phyloP scores from a whole-genome alignment of 371 early-diverging fungal genomes.

The Rhizopus arrhizus region DNA sequence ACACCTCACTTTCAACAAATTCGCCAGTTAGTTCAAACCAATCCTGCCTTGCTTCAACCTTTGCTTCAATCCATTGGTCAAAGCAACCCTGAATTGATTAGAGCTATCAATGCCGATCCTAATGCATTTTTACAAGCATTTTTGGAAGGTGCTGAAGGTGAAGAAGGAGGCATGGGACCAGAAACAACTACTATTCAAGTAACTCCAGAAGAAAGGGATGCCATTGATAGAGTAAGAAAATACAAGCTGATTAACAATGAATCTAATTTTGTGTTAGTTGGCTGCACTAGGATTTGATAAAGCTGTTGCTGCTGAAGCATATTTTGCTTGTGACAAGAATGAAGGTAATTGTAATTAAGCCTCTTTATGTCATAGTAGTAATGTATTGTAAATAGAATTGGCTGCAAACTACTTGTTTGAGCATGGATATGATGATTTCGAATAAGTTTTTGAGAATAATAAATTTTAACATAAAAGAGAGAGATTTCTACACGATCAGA shows the following conservation, averaged over 20 bases:
- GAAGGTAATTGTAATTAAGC: slow-evolving; percentile 57
- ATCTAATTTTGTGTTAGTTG: slow-evolving; percentile 50
- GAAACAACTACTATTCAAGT: slow-evolving; percentile 73
- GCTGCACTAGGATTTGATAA: slow-evolving; percentile 89
- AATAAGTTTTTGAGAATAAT: slow-evolving; percentile 12
- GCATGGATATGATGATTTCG: slow-evolving; percentile 53
- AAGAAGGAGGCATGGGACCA: slow-evolving; percentile 51
- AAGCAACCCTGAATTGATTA: slow-evolving; percentile 84
- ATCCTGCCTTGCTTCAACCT: slow-evolving; percentile 88
- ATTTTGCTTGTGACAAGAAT: slow-evolving; percentile 95
- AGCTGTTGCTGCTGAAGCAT: slow-evolving; percentile 85
- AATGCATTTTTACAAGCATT: slow-evolving; percentile 83
- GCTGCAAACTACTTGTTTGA: slow-evolving; percentile 97
- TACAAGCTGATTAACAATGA: background rate
- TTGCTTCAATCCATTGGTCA: slow-evolving; percentile 82
- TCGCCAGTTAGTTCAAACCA: slow-evolving; percentile 81
- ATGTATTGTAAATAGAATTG: slow-evolving; percentile 58
- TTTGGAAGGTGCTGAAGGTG: slow-evolving; percentile 62
- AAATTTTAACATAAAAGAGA: background rate
- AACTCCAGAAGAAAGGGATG: slow-evolving; percentile 88
- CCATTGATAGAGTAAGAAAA: slow-evolving; percentile 83
- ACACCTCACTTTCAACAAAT: slow-evolving; percentile 92
- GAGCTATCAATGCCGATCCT: slow-evolving; percentile 77
- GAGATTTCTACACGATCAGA: background rate
- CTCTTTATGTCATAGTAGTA: background rate